Conservation (phyloP, 2,329 filamentous ascomycete genomes). For the Gaeumannomyces sp. region DNA sequence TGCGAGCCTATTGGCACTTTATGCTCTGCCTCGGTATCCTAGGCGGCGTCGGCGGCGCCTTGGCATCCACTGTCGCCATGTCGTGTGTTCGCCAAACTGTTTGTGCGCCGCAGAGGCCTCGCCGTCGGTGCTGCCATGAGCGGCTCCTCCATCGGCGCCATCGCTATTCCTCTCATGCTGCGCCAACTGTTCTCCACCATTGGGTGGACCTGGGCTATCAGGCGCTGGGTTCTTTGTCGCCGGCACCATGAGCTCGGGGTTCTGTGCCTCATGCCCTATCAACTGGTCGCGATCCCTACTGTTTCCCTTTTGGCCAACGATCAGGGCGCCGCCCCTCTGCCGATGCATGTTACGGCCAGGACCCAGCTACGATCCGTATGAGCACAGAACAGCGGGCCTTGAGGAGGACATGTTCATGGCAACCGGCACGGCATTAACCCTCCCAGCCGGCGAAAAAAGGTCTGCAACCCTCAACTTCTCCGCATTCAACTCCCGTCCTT, state of each 20-base stretch:
- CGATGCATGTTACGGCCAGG: not conserved
- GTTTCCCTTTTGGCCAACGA: not conserved
- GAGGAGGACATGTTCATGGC: not conserved
- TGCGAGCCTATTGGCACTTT: constrained; percentile 44
- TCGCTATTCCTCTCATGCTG: constrained; percentile 29
- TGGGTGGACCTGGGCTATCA: constrained; percentile 30
- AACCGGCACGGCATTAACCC: too few relatives aligned
- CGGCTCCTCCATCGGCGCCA: constrained; percentile 21
- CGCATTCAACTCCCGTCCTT: constrained; percentile 35
- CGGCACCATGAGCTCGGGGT: constrained; percentile 22
- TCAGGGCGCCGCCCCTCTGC: not conserved
- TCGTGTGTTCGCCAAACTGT: constrained; percentile 26
- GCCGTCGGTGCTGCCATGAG: constrained; percentile 21
- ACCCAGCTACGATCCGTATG: too few relatives aligned
- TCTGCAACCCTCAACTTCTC: constrained; percentile 28
- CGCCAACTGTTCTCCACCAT: constrained; percentile 21
- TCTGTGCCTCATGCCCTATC: constrained; percentile 29
- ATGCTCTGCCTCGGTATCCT: constrained; percentile 36
- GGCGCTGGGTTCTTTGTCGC: constrained; percentile 26
- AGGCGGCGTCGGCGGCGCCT: constrained; percentile 34
- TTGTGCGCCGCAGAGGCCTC: constrained; percentile 18
- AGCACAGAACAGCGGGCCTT: not conserved
- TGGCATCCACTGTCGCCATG: constrained; percentile 29
- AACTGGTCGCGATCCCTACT: constrained; percentile 13
- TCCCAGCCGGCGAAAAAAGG: constrained; percentile 17